Conservation (phyloP, 768 basidiomycete species). For the Naganishia onofrii region DNA sequence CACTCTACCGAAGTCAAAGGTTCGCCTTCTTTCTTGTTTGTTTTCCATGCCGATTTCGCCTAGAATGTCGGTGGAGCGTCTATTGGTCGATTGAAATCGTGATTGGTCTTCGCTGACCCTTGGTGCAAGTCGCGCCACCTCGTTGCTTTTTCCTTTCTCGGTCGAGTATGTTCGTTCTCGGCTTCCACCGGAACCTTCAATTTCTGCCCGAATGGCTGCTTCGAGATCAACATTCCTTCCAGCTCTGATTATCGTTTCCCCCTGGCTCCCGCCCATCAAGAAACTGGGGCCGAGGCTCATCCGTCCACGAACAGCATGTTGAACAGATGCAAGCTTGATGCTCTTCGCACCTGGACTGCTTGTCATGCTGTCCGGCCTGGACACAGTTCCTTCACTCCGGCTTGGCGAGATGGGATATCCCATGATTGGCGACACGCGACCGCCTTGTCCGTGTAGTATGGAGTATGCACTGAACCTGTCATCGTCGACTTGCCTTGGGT, state of each 20-base stretch:
- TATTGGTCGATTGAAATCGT: neutral
- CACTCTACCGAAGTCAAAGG: slow-evolving; percentile 26
- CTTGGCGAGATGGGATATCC: slow-evolving; percentile 6
- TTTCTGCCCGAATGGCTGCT: slow-evolving; percentile 5
- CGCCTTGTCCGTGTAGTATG: neutral
- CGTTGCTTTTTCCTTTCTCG: neutral
- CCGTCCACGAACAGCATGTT: slow-evolving; percentile 24
- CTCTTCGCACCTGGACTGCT: slow-evolving; percentile 28
- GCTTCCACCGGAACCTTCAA: neutral
- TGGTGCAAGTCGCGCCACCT: neutral
- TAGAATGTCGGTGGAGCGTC: neutral
- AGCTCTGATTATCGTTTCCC: slow-evolving; percentile 27
- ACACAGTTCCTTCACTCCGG: neutral
- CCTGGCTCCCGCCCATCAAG: slow-evolving; percentile 30
- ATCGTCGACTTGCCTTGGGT: neutral
- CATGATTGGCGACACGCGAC: neutral
- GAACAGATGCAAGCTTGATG: slow-evolving; percentile 26
- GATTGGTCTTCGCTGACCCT: slow-evolving; percentile 16
- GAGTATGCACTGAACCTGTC: slow-evolving; percentile 6
- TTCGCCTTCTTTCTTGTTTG: slow-evolving; percentile 22
- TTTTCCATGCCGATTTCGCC: neutral
- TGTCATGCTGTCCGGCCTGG: slow-evolving; percentile 21
- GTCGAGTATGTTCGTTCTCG: neutral
- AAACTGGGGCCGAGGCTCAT: slow-evolving; percentile 27
- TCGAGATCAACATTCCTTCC: slow-evolving; percentile 13